A percentile compares a stretch with the other conserved stretches of the same genome.
Evolutionary conservation across 2,329 filamentous ascomycete species (phyloP).

Genomic region (Mollisiaceae sp.): DNA sequence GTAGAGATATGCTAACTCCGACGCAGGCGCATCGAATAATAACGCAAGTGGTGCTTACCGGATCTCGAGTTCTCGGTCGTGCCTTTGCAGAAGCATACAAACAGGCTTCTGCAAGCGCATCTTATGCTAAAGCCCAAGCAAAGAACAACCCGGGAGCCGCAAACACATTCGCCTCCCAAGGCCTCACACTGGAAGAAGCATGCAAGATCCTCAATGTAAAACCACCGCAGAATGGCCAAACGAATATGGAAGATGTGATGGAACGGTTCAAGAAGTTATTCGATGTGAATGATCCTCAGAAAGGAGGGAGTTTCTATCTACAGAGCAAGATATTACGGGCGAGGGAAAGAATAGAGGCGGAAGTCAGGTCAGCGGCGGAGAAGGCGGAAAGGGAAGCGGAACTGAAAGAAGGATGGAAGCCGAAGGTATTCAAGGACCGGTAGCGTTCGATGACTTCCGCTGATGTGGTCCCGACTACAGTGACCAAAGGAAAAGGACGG

Average conservation of each 20-base stretch:
- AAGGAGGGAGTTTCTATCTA: conserved; percentile 96
- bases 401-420: conserved; percentile 85
- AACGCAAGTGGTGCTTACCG: conserved; percentile 89
- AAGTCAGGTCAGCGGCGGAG: conserved; percentile 75
- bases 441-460: conserved; percentile 41
- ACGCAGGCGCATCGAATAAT: conserved; percentile 89
- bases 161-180: conserved; percentile 60
- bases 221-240: conserved; percentile 77
- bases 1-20: conserved; percentile 18
- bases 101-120: conserved; percentile 86
- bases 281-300: conserved; percentile 91
- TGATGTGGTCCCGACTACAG: conserved; percentile 3
- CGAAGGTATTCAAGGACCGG: conserved; percentile 91
- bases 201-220: conserved; percentile 97
- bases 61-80: conserved; percentile 88
- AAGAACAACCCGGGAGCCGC: conserved; percentile 57
- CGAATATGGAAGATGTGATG: conserved; percentile 79
- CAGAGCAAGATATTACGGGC: conserved; percentile 96
- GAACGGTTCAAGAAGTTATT: conserved; percentile 93
- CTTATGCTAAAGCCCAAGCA: conserved; percentile 76
- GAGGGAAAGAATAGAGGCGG: conserved; percentile 88
- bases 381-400: conserved; percentile 78
- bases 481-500: conserved; percentile 2
- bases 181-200: conserved; percentile 93
- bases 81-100: conserved; percentile 95